Conservation (phyloP, 208 protist genomes). For the Phytomonas francai region DNA sequence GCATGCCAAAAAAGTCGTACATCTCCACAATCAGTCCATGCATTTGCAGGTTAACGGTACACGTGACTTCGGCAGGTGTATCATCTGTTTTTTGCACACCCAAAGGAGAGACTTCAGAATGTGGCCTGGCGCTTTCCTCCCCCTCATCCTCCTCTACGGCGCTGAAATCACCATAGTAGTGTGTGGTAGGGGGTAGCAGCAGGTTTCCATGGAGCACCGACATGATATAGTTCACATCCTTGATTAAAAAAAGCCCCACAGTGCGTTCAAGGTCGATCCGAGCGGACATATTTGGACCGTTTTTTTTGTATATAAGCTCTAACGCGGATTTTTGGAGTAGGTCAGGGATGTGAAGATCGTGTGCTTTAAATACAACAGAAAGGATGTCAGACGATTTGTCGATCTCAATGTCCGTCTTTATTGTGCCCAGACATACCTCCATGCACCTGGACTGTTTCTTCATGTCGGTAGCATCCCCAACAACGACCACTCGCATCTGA, state of each 20-base stretch:
- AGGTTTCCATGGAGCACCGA: conserved; percentile 58
- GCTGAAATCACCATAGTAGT: conserved; percentile 38
- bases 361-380: conserved; percentile 30
- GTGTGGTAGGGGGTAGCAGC: conserved; percentile 26
- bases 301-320: conserved; percentile 26
- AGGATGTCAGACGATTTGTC: conserved; percentile 28
- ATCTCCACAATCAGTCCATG: conserved; percentile 41
- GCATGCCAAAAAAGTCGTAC: conserved; percentile 45
- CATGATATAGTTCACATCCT: conserved; percentile 56
- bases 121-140: neutral
- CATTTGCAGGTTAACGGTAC: conserved; percentile 42
- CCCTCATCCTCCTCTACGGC: neutral
- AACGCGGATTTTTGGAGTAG: conserved; percentile 54
- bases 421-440: conserved; percentile 62
- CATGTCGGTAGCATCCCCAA: conserved; percentile 46
- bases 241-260: conserved; percentile 39
- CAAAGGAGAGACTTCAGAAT: neutral
- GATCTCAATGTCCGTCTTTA: conserved; percentile 42
- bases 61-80: neutral
- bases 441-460: conserved; percentile 23
- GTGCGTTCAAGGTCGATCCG: conserved; percentile 46
- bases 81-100: neutral
- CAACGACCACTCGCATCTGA: conserved; percentile 62
- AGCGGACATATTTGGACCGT: conserved; percentile 14
- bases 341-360: conserved; percentile 61